Evolutionary conservation across 768 basidiomycete genomes (phyloP).

Genomic region (Stropharia rugosoannulata): DNA sequence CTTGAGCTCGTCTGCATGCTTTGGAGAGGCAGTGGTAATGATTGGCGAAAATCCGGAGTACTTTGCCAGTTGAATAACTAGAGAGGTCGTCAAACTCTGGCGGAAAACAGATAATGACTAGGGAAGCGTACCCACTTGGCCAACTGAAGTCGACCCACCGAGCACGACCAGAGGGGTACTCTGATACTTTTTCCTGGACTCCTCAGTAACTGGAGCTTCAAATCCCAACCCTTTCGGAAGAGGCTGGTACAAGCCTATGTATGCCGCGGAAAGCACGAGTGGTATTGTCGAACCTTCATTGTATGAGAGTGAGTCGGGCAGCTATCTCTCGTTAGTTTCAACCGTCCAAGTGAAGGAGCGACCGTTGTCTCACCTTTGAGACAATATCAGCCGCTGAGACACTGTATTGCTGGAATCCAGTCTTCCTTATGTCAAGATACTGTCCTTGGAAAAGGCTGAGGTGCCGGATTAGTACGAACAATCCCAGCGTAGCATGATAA

Average conservation of each 20-base stretch:
- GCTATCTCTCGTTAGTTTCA: constrained; percentile 20
- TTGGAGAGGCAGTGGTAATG: constrained; percentile 36
- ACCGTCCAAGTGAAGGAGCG: neutral
- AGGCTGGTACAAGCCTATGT: constrained; percentile 43
- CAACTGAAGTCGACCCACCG: constrained; percentile 33
- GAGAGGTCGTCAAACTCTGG: neutral
- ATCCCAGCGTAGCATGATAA: neutral
- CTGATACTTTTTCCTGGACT: constrained; percentile 34
- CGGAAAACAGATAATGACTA: constrained; percentile 15
- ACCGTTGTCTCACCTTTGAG: constrained; percentile 31
- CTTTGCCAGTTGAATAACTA: constrained; percentile 28
- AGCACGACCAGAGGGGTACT: constrained; percentile 36
- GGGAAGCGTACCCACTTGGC: constrained; percentile 40
- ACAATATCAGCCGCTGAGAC: constrained; percentile 37
- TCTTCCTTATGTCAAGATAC: constrained; percentile 30
- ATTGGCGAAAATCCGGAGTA: constrained; percentile 43
- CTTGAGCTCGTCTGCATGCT: constrained; percentile 29
- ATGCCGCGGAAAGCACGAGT: constrained; percentile 44
- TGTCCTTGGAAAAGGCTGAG: constrained; percentile 40
- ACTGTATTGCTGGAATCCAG: constrained; percentile 46
- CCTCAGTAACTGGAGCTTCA: neutral
- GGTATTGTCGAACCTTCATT: constrained; percentile 49
- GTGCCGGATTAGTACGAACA: neutral
- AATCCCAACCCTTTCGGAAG: constrained; percentile 39
- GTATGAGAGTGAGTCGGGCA: constrained; percentile 34